Percentiles rank a stretch among this genome's conserved stretches.
These are phyloP conservation scores for Madurella mycetomatis DNA, from an alignment of 2,329 filamentous ascomycete genomes.

Conservation along the genomic window DNA sequence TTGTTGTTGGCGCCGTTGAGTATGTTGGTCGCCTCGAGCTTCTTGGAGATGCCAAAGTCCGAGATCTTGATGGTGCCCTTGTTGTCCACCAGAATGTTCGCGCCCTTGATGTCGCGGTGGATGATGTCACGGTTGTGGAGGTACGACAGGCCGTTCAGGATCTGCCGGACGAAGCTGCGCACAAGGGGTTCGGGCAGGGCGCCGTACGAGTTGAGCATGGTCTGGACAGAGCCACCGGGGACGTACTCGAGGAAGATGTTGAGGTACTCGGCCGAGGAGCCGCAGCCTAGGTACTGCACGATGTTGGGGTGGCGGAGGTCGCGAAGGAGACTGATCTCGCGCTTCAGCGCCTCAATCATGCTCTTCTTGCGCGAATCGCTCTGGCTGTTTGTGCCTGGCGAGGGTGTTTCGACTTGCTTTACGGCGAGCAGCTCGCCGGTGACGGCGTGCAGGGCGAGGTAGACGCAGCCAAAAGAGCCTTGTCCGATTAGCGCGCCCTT, in stretches of 20 bases:
- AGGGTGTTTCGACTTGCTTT: slow-evolving; percentile 93
- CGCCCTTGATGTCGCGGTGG: slow-evolving; percentile 97
- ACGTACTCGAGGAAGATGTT: slow-evolving; percentile 99
- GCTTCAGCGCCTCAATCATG: slow-evolving; percentile 97
- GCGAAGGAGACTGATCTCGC: slow-evolving; percentile 89
- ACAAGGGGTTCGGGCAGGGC: slow-evolving; percentile 90
- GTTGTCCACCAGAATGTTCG: slow-evolving; percentile 98
- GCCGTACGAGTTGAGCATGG: slow-evolving; percentile 98
- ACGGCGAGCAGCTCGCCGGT: slow-evolving; percentile 97
- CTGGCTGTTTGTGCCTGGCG: slow-evolving; percentile 69
- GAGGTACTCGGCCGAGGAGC: slow-evolving; percentile 82
- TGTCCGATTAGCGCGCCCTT: slow-evolving; percentile 96
- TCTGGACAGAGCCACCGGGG: slow-evolving; percentile 92
- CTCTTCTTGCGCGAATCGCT: slow-evolving; percentile 89
- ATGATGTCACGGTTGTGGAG: slow-evolving; percentile 94
- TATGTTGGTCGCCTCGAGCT: slow-evolving; percentile 86
- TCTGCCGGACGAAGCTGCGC: slow-evolving; percentile 94
- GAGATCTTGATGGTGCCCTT: slow-evolving; percentile 99
- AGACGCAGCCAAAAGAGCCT: slow-evolving; percentile 94
- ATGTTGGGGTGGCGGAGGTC: slow-evolving; percentile 96
- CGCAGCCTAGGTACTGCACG: slow-evolving; percentile 95
- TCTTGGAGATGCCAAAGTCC: slow-evolving; percentile 98
- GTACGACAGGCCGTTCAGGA: slow-evolving; percentile 86
- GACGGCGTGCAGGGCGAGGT: slow-evolving; percentile 88
- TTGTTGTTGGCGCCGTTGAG: slow-evolving; percentile 64